Percentiles rank a stretch among this genome's conserved stretches.
These are phyloP conservation scores for Penicilliopsis zonata DNA, from an alignment of 495 filamentous ascomycete species.

Conservation along the genomic window DNA sequence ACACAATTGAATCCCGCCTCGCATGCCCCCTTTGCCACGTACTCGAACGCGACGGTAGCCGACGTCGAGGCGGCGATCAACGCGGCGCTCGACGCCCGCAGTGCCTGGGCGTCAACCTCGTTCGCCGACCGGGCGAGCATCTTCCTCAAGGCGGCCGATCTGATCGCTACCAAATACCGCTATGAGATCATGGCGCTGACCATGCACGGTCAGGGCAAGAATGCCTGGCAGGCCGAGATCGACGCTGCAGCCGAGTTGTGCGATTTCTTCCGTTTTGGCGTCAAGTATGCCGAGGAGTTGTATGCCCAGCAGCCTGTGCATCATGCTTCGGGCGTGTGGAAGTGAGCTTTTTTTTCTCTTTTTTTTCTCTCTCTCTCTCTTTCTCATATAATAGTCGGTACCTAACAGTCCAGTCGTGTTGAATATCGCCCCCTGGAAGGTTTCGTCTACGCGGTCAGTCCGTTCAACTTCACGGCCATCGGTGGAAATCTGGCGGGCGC, in stretches of 20 bases:
- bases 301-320: constrained; percentile 74
- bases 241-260: constrained; percentile 84
- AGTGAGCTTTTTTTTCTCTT: too few relatives aligned
- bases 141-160: constrained; percentile 86
- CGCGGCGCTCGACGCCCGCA: constrained; percentile 68
- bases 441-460: constrained; percentile 76
- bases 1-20: constrained; percentile 65
- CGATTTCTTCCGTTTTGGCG: constrained; percentile 87
- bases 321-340: constrained; percentile 70
- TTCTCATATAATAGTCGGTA: neutral
- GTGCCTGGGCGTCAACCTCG: constrained; percentile 66
- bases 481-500: constrained; percentile 66
- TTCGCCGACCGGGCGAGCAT: constrained; percentile 87
- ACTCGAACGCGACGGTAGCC: constrained; percentile 59
- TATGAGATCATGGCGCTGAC: constrained; percentile 89
- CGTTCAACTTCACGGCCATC: constrained; percentile 87
- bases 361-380: neutral
- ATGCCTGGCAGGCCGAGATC: constrained; percentile 94
- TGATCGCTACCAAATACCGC: constrained; percentile 80
- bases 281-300: constrained; percentile 76
- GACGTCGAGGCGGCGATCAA: constrained; percentile 69
- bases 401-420: constrained; percentile 36
- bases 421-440: constrained; percentile 78
- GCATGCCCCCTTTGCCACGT: constrained; percentile 65
- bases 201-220: constrained; percentile 92